Evolutionary conservation across 345 rosid genomes (phyloP).

Genomic region (Aquilaria yunnanensis): DNA sequence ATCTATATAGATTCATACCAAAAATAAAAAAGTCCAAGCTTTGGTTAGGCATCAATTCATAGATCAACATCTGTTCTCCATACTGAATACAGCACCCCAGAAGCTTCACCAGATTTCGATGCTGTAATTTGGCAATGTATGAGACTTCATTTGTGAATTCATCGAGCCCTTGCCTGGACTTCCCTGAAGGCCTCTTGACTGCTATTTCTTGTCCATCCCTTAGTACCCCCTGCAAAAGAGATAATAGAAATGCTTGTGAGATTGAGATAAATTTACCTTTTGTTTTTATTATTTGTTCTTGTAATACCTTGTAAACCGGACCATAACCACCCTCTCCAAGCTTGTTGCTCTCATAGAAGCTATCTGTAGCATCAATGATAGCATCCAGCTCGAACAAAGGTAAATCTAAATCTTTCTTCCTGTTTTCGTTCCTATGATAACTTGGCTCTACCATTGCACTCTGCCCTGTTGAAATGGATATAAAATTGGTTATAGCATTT

Average conservation of each 20-base stretch:
- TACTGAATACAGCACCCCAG: conserved; percentile 24
- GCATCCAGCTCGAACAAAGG: conserved; percentile 2
- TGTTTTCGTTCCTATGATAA: not conserved
- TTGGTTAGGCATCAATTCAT: conserved; percentile 26
- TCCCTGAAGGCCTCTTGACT: conserved; percentile 28
- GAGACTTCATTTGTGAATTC: conserved; percentile 39
- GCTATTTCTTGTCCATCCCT: conserved; percentile 29
- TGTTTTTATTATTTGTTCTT: not conserved
- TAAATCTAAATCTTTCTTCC: conserved; percentile 3
- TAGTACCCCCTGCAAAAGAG: conserved; percentile 25
- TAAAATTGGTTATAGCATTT: no score
- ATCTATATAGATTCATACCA: conserved; percentile 8
- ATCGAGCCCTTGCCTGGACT: conserved; percentile 27
- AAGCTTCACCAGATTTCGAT: conserved; percentile 36
- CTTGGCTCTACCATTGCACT: not conserved
- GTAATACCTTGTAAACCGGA: conserved; percentile 26
- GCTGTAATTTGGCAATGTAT: conserved; percentile 27
- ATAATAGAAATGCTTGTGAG: not conserved
- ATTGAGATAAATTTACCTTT: not conserved
- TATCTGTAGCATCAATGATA: conserved; percentile 9
- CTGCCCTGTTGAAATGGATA: no score
- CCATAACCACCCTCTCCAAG: conserved; percentile 38
- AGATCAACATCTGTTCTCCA: conserved; percentile 30
- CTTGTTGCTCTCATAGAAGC: conserved; percentile 20
- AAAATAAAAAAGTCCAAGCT: conserved; percentile 30